Evolutionary conservation across 441 rosid species (phyloP), one percentile per base, ranked within the genome.

Genomic region (Croton laevigatus): DNA sequence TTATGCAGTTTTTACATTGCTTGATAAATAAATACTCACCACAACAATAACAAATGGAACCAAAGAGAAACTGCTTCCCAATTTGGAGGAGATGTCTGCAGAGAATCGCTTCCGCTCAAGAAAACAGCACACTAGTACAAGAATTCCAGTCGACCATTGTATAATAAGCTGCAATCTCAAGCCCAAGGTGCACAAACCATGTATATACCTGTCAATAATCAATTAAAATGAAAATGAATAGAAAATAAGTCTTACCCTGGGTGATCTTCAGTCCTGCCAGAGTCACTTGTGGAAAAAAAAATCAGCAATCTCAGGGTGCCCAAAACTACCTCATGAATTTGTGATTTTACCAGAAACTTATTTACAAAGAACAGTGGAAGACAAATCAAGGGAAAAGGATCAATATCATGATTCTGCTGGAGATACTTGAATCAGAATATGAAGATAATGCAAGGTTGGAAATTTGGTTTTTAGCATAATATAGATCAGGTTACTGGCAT

Each of bases 21-120:
- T 52, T 16, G 53, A 14, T 20, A 16, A 51, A 68, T 3, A n/a
- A 42, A 55, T 48, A 65, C 95, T 80, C 83, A 91, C 99, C 91
- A 95, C 91, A 22, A 95, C 98, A 66, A 88, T 89, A 79, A 89
- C 87, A 75, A 88, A 95, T 22, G 98, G 96, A 62, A 78, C 85
- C 76, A 95, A 61, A 16, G 99, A 89, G 84, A 95, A 95, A 81
- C 98, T 95, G 86, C 98, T 95, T 73, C 99, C 98, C 68, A 95
- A 66, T 78, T 95, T 95, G 61, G 90, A 70, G 82, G 98, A 70
- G 75, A 95, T 86, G 71, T 95, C 97, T 46, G 73, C 78, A 54
- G 86, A 71, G 46, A 82, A 95, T 57, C 75, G 84, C 79, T 87
- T 89, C 73, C 87, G 87, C 69, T 92, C 88, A 55, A 95, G 80